Evolutionary conservation across 202 grass and related monocot genomes (phyloP), one percentile per base, ranked within the genome.

Genomic region (Panicum virgatum): DNA sequence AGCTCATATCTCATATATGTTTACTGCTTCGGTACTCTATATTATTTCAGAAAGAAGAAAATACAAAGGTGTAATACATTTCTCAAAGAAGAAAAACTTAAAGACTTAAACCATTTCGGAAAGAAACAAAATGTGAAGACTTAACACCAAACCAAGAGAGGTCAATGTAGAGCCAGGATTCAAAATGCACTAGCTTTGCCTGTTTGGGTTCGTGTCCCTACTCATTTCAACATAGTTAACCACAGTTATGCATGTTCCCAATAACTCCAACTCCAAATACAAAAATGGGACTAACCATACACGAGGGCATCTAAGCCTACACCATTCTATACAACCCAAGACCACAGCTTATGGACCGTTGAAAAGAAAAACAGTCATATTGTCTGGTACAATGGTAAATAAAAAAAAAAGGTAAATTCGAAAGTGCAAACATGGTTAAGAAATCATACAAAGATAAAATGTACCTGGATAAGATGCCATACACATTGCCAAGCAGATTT

Each of bases 391-490:
- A 47, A 37, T 47, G 23, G 18, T 65, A 85, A 47, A 40, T 27
- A n/a, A n/a, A n/a, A n/a, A n/a, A n/a, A n/a, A n/a, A n/a, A n/a
- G n/a, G n/a, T n/a, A n/a, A 47, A 40, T 27, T 69, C 38, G 59
- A 50, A 65, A 58, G 12, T 32, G 12, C 36, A 43, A 34, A 83
- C 19, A 78, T 80, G 27, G 47, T 76, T 54, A 76, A 77, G 19
- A 73, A 70, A 73, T 75, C 52, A 78, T 66, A 47, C 27, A 43
- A 62, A 63, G 18, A 37, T 77, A 74, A 76, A 75, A 7, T 25
- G 66, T 77, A 93, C 95, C 86, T 98, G 95, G 74, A 98, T 93
- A 83, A 94, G 95, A 90, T 98, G 86, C 95, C 95, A 98, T 66
- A 86, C 82, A 97, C 95, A 97, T 77, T 59, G 78, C 95, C 95